These are phyloP conservation scores for Fusarium luffae DNA, from an alignment of 2,329 filamentous ascomycete species.

Conservation along the genomic window DNA sequence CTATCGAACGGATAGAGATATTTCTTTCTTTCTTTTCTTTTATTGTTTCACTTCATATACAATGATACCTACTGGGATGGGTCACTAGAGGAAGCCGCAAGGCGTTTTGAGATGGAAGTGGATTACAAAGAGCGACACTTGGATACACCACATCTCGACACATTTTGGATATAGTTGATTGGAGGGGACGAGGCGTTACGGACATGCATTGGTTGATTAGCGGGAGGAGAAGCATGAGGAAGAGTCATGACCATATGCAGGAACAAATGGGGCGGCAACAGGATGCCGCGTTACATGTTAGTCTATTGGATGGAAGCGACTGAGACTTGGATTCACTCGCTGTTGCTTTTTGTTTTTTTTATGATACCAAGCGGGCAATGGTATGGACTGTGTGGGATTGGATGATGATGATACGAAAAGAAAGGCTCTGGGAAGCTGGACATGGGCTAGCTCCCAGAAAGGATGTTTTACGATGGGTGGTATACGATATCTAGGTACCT, in stretches of 20 bases:
- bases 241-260: conserved; percentile 41
- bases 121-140: conserved; percentile 47
- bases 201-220: conserved; percentile 35
- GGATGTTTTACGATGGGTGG: conserved; percentile 17
- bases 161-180: conserved; percentile 39
- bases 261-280: conserved; percentile 40
- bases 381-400: conserved; percentile 32
- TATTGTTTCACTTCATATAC: conserved; percentile 44
- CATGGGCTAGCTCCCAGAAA: conserved; percentile 46
- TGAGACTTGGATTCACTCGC: conserved; percentile 41
- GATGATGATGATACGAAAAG: conserved; percentile 31
- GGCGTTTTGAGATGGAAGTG: conserved; percentile 48
- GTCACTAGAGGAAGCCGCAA: conserved; percentile 56
- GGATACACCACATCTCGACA: conserved; percentile 45
- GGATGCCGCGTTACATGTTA: conserved; percentile 26
- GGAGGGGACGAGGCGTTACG: conserved; percentile 35
- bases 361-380: conserved; percentile 46
- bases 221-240: conserved; percentile 20
- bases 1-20: conserved; percentile 36
- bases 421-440: conserved; percentile 47
- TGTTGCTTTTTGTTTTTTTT: conserved; percentile 34
- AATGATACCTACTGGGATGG: conserved; percentile 52
- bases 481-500: conserved; percentile 22
- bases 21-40: conserved; percentile 40
- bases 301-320: conserved; percentile 22